Evolutionary conservation across 345 rosid genomes (phyloP).

Genomic region (Melaleuca alternifolia): DNA sequence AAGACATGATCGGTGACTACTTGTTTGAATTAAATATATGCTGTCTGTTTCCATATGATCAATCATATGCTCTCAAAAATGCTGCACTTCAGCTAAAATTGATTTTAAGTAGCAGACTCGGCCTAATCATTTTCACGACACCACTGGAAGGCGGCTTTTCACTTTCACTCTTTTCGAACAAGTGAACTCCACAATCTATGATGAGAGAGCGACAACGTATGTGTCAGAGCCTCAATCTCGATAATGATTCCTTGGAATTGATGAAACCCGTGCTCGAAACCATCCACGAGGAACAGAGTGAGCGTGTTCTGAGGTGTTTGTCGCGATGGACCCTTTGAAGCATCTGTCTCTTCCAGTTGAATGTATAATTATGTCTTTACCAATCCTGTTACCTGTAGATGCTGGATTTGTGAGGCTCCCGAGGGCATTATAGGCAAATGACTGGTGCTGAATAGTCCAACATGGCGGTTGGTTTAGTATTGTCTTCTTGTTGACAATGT

Average conservation of each 20-base stretch:
- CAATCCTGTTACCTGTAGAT: background rate
- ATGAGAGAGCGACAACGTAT: background rate
- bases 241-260: background rate
- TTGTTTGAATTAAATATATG: background rate
- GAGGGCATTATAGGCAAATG: background rate
- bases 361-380: background rate
- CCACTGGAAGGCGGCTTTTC: background rate
- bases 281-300: background rate
- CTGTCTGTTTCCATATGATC: background rate
- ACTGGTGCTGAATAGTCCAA: background rate
- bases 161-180: background rate
- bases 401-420: background rate
- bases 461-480: background rate
- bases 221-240: background rate
- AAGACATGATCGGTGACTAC: background rate
- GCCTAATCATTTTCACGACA: background rate
- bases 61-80: background rate
- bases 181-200: background rate
- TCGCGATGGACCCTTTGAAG: background rate
- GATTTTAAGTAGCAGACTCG: background rate
- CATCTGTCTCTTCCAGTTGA: background rate
- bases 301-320: background rate
- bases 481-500: background rate
- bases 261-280: background rate
- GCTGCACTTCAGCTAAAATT: background rate